Evolutionary conservation across 257 asterid genomes (phyloP), one percentile per base, ranked within the genome.

Genomic region (Paulownia fortunei): DNA sequence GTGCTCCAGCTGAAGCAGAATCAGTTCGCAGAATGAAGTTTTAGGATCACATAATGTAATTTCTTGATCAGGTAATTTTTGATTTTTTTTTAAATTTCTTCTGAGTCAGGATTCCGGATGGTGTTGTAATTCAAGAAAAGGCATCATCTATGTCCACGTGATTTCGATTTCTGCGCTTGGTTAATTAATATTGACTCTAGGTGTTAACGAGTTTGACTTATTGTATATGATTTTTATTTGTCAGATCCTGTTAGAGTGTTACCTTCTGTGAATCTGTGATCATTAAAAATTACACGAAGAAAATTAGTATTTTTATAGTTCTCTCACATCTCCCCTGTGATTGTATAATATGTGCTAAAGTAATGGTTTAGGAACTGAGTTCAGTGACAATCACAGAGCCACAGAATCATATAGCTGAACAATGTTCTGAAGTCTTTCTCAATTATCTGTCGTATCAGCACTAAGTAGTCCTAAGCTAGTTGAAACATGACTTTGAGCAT

Each of bases 1-100:
- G 8, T 34, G 65, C 19, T 21, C 52, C 12, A 42, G 21, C 60
- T 58, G 71, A 32, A 63, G 77, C 73, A 27, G 77, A 77, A 75
- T 80, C 66, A 74, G 77, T 55, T 73, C 24, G 81, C 46, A 1
- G 77, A 52, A 13, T 55, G 44, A 56, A 76, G 73, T 42, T 63
- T 44, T 54, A 56, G 59, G 60, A 76, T 79, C 69, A 54, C 72
- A 27, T 36, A n/a, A 76, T 49, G 72, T 37, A 24, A 60, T 54
- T 54, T 65, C 7, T 26, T 68, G 26, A 69, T 76, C 76, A 55
- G 85, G 85, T 80, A 36, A 39, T 8, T 47, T 13, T 3, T 6
- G 7, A 10, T 51, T 39, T 12, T 32, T 21, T 71, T 46, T 37
- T 30, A 8, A 0, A n/a, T 39, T 77, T 49, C 16, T 24, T 54